phyloP scores from a whole-genome alignment of 2,329 filamentous ascomycete species.

The Cercospora sesami region DNA sequence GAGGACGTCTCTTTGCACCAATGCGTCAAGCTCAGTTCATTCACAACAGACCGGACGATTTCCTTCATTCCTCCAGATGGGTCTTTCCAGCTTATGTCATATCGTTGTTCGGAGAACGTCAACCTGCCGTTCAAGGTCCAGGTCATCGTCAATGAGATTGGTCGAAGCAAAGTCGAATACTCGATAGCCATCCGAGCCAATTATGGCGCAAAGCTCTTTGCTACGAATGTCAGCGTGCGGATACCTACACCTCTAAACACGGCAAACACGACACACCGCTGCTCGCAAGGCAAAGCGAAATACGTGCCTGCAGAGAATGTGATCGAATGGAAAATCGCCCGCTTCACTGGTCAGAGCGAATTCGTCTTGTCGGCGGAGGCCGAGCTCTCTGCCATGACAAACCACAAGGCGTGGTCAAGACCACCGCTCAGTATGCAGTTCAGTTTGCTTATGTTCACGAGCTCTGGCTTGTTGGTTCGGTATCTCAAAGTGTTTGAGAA shows the following conservation, averaged over 20 bases:
- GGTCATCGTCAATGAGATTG: conserved; percentile 95
- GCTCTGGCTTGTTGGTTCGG: conserved; percentile 83
- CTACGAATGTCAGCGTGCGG: conserved; percentile 90
- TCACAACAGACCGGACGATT: conserved; percentile 94
- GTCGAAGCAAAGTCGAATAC: conserved; percentile 97
- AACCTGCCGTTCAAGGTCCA: conserved; percentile 99
- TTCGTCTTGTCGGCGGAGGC: conserved; percentile 94
- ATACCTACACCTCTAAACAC: conserved; percentile 97
- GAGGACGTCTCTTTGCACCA: conserved; percentile 99
- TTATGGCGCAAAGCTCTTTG: conserved; percentile 93
- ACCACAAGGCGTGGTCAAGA: conserved; percentile 93
- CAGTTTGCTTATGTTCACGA: conserved; percentile 96
- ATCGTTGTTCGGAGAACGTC: conserved; percentile 96
- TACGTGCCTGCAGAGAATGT: conserved; percentile 98
- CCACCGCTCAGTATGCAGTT: conserved; percentile 92
- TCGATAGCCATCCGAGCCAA: conserved; percentile 97
- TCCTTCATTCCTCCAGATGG: conserved; percentile 95
- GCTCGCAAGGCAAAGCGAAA: conserved; percentile 94
- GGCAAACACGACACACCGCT: conserved; percentile 86
- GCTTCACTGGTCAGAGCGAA: conserved; percentile 98
- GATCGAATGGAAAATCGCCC: conserved; percentile 97
- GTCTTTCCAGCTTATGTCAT: conserved; percentile 98
- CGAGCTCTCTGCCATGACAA: conserved; percentile 92
- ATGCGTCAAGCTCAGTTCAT: conserved; percentile 95
- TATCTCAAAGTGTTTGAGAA: conserved; percentile 99